A percentile compares a stretch with the other conserved stretches of the same genome.
phyloP scores from a whole-genome alignment of 306 rosid species.

The Prunus fruticosa region DNA sequence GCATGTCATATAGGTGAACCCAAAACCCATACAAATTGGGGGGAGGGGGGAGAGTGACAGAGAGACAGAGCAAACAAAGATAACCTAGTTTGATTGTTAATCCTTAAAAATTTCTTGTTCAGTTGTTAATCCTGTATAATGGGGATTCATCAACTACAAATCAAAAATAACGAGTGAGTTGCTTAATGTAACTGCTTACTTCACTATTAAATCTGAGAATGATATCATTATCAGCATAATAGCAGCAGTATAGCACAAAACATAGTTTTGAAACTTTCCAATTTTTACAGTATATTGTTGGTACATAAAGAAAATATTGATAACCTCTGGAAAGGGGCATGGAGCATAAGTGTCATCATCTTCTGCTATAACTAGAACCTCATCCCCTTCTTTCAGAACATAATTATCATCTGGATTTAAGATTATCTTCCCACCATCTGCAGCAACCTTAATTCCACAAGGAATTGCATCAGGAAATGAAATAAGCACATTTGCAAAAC shows the following conservation, averaged over 20 bases:
- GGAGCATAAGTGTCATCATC: constrained; percentile 96
- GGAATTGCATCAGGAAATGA: constrained; percentile 97
- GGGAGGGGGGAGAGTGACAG: no score
- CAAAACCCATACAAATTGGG: no score
- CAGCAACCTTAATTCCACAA: constrained; percentile 90
- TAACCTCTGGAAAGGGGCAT: constrained; percentile 77
- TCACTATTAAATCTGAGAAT: not conserved
- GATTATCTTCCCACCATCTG: constrained; percentile 76
- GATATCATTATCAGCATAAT: not conserved
- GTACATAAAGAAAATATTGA: constrained; percentile 21
- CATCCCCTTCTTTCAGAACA: constrained; percentile 81
- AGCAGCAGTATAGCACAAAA: not conserved
- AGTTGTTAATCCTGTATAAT: not conserved
- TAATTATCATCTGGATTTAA: constrained; percentile 85
- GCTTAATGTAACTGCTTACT: not conserved
- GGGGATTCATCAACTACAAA: not conserved
- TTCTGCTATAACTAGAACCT: constrained; percentile 95
- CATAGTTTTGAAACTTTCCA: not conserved
- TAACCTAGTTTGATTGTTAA: no score
- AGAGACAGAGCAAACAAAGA: no score
- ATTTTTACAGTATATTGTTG: not conserved
- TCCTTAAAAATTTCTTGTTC: not conserved
- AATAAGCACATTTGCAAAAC: constrained; percentile 66
- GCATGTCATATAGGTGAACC: no score
- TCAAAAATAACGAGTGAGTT: not conserved